Conservation (phyloP, 345 rosid genomes). For the Theobroma cacao region DNA sequence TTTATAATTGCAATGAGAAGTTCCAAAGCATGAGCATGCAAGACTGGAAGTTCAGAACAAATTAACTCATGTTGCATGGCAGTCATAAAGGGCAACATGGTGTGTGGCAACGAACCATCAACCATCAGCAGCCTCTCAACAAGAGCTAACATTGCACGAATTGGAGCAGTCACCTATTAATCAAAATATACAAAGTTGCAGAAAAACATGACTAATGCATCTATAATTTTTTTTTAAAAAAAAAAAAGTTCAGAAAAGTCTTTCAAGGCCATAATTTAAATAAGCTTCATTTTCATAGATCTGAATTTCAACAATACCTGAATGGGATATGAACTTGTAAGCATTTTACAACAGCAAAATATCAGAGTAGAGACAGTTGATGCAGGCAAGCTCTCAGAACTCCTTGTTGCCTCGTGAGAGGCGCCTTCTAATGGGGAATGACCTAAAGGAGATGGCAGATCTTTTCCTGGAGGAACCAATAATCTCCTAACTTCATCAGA, state of each 20-base stretch:
- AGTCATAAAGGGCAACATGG: constrained; percentile 49
- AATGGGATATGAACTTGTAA: constrained; percentile 59
- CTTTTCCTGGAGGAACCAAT: constrained; percentile 72
- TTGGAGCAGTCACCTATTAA: constrained; percentile 57
- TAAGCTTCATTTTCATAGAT: not conserved
- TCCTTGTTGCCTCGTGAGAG: constrained; percentile 39
- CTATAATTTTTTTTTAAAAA: not conserved
- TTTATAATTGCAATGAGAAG: constrained; percentile 60
- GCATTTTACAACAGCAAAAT: constrained; percentile 62
- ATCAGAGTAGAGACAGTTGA: constrained; percentile 55
- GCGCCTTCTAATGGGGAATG: constrained; percentile 32
- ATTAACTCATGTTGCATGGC: constrained; percentile 67
- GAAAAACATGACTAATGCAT: constrained; percentile 3
- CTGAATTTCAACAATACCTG: constrained; percentile 45
- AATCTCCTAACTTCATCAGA: constrained; percentile 55
- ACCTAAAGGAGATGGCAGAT: constrained; percentile 61
- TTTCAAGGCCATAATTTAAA: not conserved
- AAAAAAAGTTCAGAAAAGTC: not conserved
- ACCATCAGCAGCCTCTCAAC: constrained; percentile 77
- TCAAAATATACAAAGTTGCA: constrained; percentile 14
- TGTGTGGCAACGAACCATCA: constrained; percentile 65
- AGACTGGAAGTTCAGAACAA: constrained; percentile 74
- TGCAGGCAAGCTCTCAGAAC: constrained; percentile 40
- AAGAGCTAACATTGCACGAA: constrained; percentile 62
- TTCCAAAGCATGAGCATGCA: constrained; percentile 63